Evolutionary conservation across 768 basidiomycete genomes (phyloP), one percentile per base, ranked within the genome.

Genomic region (Kwoniella shandongensis): DNA sequence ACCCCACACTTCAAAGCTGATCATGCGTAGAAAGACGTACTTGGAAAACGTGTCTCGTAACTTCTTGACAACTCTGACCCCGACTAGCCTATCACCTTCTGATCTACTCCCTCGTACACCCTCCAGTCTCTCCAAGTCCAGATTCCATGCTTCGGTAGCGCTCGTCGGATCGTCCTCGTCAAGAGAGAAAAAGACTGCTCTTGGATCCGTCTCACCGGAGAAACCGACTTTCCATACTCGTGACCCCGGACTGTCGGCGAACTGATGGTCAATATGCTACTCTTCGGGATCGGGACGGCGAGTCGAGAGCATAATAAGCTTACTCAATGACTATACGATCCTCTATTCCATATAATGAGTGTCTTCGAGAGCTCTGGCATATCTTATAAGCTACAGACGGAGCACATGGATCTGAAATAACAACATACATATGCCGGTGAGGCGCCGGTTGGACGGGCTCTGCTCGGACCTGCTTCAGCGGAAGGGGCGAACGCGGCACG

Each of bases 151-250:
- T 36, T 70, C 72, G 0, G 49, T 44, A 27, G 49, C 54, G 26
- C 39, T 61, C 47, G 58, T 52, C 32, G 11, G 20, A 25, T 44
- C 42, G 2, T 44, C 27, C 26, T 25, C 45, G 25, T 58, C 41
- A 15, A 39, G 25, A n/a, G 69, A 42, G 65, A 82, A 83, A 74
- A 94, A 88, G n/a, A 92, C 86, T 54, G 91, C 88, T 66, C 96
- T 78, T 8, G 96, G 92, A 57, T 85, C 82, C 3, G 91, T 86
- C 79, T 99, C 96, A 13, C 94, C 94, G 69, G 91, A 93, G 79
- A 97, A 98, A 1, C 96, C 96, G 11, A 93, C 89, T 79, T 93
- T 96, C 93, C 94, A 98, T 59, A 92, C 83, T 51, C 87, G 81
- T 44, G 89, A 91, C 18, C 96, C 96, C 22, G 92, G 87, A 76